A percentile compares a stretch with the other conserved stretches of the same genome.
These are phyloP conservation scores for Rhodotorula sp. DNA, from an alignment of 1,284 basidiomycete genomes.

Conservation along the genomic window DNA sequence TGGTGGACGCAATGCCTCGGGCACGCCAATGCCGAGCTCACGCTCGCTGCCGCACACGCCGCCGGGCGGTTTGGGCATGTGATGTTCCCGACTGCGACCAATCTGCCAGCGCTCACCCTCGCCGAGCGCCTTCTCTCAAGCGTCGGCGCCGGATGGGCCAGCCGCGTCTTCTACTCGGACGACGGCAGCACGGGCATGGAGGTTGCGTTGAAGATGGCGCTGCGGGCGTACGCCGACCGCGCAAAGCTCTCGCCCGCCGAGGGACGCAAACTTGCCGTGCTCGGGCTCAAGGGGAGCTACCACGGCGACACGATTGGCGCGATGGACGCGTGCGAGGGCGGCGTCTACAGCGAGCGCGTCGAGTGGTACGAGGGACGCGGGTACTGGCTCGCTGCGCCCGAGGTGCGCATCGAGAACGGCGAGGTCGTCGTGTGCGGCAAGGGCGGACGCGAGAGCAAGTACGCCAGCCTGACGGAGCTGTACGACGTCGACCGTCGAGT, in stretches of 20 bases:
- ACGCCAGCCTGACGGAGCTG: constrained; percentile 60
- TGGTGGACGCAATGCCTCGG: constrained; percentile 98
- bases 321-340: constrained; percentile 89
- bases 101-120: constrained; percentile 78
- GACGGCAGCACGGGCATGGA: constrained; percentile 96
- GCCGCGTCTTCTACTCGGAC: constrained; percentile 87
- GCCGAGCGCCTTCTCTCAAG: constrained; percentile 67
- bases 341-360: constrained; percentile 78
- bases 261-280: constrained; percentile 62
- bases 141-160: constrained; percentile 85
- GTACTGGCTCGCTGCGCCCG: constrained; percentile 89
- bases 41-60: constrained; percentile 82
- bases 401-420: constrained; percentile 68
- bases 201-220: constrained; percentile 93
- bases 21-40: constrained; percentile 74
- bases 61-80: constrained; percentile 95
- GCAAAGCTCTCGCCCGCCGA: constrained; percentile 52
- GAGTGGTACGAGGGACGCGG: constrained; percentile 95
- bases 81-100: constrained; percentile 86
- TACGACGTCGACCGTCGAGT: constrained; percentile 74
- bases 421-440: constrained; percentile 54
- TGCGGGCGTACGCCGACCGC: constrained; percentile 68
- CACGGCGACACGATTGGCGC: constrained; percentile 97
- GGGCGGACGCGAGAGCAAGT: constrained; percentile 26
- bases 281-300: constrained; percentile 91